These are phyloP conservation scores for Globisporangium mamillatum DNA, from an alignment of 352 stramenopile genomes.

Conservation along the genomic window DNA sequence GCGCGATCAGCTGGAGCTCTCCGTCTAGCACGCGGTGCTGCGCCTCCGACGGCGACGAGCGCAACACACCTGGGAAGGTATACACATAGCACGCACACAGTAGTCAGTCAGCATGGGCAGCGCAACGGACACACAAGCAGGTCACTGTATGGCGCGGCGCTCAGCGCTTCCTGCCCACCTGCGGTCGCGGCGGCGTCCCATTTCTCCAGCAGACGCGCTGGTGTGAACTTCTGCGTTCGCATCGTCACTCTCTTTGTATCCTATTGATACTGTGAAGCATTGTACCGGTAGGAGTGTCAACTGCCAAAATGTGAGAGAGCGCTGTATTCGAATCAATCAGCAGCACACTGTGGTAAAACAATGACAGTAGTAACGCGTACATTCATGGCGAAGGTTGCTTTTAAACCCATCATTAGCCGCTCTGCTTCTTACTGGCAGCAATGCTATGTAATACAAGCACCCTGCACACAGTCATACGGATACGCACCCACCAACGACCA, in stretches of 20 bases:
- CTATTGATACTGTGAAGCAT: too few relatives aligned
- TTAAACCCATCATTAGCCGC: too few relatives aligned
- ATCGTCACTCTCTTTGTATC: background rate
- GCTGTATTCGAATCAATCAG: slow-evolving; percentile 2
- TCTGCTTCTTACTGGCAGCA: too few relatives aligned
- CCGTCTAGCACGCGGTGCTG: slow-evolving; percentile 32
- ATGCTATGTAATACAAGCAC: background rate
- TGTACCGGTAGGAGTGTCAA: background rate
- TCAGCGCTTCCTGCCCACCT: background rate
- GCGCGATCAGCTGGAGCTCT: slow-evolving; percentile 31
- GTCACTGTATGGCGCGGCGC: background rate
- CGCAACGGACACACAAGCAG: background rate
- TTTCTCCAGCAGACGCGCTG: slow-evolving; percentile 17
- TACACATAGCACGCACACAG: background rate
- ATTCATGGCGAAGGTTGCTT: background rate
- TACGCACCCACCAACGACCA: background rate
- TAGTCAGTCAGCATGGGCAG: background rate
- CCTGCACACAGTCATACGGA: background rate
- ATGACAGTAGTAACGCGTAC: background rate
- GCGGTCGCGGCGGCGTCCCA: slow-evolving; percentile 22
- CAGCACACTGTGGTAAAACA: background rate
- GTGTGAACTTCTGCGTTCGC: background rate
- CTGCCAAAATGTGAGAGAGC: background rate
- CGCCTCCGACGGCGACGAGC: slow-evolving; percentile 34
- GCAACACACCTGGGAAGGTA: slow-evolving; percentile 29